Base-by-base conservation (phyloP, 768 basidiomycete genomes). In the Albatrellus ellisii region DNA sequence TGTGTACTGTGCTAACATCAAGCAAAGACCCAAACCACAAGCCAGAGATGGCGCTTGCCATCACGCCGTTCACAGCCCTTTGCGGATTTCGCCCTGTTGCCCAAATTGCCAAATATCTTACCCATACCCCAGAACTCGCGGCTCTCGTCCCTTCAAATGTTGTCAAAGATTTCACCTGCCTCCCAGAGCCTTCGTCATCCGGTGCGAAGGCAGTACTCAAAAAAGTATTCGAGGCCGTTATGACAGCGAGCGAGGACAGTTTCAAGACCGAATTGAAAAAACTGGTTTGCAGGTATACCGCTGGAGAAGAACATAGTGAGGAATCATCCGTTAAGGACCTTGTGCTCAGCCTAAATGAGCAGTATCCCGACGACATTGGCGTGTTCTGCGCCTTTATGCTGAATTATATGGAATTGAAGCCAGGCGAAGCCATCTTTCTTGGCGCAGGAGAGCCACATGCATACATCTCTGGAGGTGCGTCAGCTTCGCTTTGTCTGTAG, bases 361-460 rank as follows among this genome's bases (percentile, higher is more conserved):
- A 98, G 57, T 98, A 86, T 60, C 90, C 90, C 0, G 79, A 74
- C 24, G 95, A 99, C 53, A 75, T 98, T 10, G 95, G 95, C n/a
- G 67, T 86, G 26, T 86, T 97, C 54, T 97, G 94, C 55, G 70
- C 79, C 4, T 94, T 86, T 59, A 48, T 97, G 52, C 69, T 99
- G 42, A 99, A 98, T 62, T 75, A 89, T 44, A 73, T 97, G 29
- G 67, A 70, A 43, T 64, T 98, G 52, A 57, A 75, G 39, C 73
- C 80, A 1, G 92, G 92, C 3, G 76, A 97, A 55, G 91, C 91
- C 0, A 92, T 95, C 40, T 98, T 92, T 63, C 70, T 99, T 11
- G 84, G 88, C 15, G 95, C 95, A 3, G 87, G 92, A 37, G 91
- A 95, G 61, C 95, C 95, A 1, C 95, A 99, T 51, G 95, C 95